A percentile compares a stretch with the other conserved stretches of the same genome.
phyloP scores from a whole-genome alignment of 345 rosid genomes.

The Lepidium africanum region DNA sequence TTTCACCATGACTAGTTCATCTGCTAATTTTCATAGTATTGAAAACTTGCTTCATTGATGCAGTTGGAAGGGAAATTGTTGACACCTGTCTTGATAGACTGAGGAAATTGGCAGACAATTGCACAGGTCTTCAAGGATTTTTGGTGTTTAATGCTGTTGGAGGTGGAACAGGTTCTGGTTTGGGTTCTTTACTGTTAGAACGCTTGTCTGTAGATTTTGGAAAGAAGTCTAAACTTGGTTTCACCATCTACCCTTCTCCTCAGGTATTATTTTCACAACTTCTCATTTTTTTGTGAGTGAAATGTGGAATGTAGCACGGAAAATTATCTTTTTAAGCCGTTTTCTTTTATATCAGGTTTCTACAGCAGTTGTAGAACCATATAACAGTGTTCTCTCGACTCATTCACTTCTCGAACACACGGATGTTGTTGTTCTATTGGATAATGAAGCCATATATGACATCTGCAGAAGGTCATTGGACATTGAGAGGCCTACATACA shows the following conservation, averaged over 20 bases:
- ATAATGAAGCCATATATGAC: conserved; percentile 80
- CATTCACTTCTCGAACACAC: conserved; percentile 85
- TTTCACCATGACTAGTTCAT: neutral
- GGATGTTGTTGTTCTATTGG: conserved; percentile 69
- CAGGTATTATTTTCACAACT: conserved; percentile 10
- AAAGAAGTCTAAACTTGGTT: conserved; percentile 34
- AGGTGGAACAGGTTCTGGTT: conserved; percentile 41
- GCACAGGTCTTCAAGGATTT: conserved; percentile 43
- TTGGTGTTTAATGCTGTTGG: conserved; percentile 39
- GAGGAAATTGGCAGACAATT: conserved; percentile 38
- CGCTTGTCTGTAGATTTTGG: conserved; percentile 38
- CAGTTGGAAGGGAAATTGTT: conserved; percentile 41
- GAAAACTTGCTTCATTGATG: neutral
- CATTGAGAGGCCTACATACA: conserved; percentile 71
- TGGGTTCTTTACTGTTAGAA: conserved; percentile 36
- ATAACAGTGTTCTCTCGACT: conserved; percentile 75
- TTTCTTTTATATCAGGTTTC: conserved; percentile 46
- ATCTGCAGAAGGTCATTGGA: conserved; percentile 73
- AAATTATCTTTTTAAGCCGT: neutral
- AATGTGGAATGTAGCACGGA: neutral
- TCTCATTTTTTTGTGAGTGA: neutral
- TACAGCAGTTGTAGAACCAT: conserved; percentile 79
- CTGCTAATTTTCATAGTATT: neutral
- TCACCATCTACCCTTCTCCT: conserved; percentile 40
- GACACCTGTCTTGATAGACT: conserved; percentile 40